phyloP scores from a whole-genome alignment of 495 filamentous ascomycete species.

The Penicillium angulare region DNA sequence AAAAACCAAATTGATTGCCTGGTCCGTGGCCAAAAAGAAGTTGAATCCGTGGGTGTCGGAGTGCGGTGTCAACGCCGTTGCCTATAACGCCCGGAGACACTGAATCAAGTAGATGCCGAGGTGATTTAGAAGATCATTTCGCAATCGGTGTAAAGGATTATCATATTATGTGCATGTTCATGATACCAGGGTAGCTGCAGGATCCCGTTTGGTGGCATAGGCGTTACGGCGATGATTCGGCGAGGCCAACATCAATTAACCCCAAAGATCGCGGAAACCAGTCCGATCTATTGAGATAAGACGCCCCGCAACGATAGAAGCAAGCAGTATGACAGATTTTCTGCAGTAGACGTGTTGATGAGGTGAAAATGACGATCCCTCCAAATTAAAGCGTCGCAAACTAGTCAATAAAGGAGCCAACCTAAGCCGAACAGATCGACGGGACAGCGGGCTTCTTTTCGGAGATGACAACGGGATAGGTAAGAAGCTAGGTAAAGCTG shows the following conservation, averaged over 20 bases:
- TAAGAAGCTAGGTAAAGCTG: background rate
- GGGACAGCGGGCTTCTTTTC: background rate
- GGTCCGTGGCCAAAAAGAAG: slow-evolving; percentile 1
- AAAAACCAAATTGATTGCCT: background rate
- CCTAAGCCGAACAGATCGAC: background rate
- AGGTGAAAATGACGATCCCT: too few relatives aligned
- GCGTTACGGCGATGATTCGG: slow-evolving; percentile 12
- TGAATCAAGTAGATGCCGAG: slow-evolving; percentile 14
- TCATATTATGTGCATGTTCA: slow-evolving; percentile 25
- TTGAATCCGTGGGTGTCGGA: slow-evolving; percentile 9
- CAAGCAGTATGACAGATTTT: background rate
- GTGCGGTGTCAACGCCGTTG: slow-evolving; percentile 11
- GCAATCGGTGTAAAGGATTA: slow-evolving; percentile 30
- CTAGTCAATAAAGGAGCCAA: too few relatives aligned
- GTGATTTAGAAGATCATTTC: slow-evolving; percentile 31
- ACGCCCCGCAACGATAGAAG: background rate
- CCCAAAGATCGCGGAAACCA: background rate
- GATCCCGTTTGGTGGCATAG: slow-evolving; percentile 28
- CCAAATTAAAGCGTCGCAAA: too few relatives aligned
- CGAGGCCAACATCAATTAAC: slow-evolving; percentile 10
- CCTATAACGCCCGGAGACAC: slow-evolving; percentile 11
- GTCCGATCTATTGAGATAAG: background rate
- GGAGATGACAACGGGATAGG: background rate
- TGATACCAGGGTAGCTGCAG: slow-evolving; percentile 35
- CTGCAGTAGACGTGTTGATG: too few relatives aligned